A percentile compares a stretch with the other conserved stretches of the same genome.
Conservation (phyloP, 352 stramenopile species). For the Globisporangium takayamanum region DNA sequence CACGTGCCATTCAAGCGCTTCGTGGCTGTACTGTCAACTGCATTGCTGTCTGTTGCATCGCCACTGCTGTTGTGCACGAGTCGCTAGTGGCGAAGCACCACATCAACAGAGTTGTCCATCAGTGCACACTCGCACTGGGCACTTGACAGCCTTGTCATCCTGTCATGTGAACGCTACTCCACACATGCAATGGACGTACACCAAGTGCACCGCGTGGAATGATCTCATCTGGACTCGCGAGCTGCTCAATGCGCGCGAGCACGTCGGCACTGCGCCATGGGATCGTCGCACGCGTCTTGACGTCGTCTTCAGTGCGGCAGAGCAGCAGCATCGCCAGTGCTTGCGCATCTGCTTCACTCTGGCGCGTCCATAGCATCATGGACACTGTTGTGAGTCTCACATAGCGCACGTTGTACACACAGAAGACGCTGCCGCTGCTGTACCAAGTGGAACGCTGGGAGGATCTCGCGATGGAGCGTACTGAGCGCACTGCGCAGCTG, state of each 20-base stretch:
- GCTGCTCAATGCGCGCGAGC: slow-evolving; percentile 34
- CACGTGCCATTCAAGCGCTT: slow-evolving; percentile 27
- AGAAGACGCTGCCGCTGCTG: not conserved
- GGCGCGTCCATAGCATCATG: not conserved
- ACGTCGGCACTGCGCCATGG: slow-evolving; percentile 46
- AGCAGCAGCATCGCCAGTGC: slow-evolving; percentile 56
- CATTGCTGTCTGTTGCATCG: slow-evolving; percentile 18
- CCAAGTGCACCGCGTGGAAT: slow-evolving; percentile 50
- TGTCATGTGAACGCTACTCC: not conserved
- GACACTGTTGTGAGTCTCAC: not conserved
- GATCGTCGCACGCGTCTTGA: slow-evolving; percentile 25
- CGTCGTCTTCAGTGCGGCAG: slow-evolving; percentile 32
- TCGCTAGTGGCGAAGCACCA: slow-evolving; percentile 14
- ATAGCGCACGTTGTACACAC: not conserved
- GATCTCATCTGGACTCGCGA: slow-evolving; percentile 63
- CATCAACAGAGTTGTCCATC: not conserved
- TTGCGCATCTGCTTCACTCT: slow-evolving; percentile 42
- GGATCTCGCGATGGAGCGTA: slow-evolving; percentile 69
- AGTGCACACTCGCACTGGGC: no score
- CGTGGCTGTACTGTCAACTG: slow-evolving; percentile 7
- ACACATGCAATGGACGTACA: slow-evolving; percentile 15
- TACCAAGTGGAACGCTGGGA: slow-evolving; percentile 34
- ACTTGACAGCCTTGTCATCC: not conserved
- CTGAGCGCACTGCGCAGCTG: slow-evolving; percentile 33
- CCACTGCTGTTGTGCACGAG: slow-evolving; percentile 27